Evolutionary conservation across 1,284 basidiomycete species (phyloP).

Genomic region (Moniliella sp.): DNA sequence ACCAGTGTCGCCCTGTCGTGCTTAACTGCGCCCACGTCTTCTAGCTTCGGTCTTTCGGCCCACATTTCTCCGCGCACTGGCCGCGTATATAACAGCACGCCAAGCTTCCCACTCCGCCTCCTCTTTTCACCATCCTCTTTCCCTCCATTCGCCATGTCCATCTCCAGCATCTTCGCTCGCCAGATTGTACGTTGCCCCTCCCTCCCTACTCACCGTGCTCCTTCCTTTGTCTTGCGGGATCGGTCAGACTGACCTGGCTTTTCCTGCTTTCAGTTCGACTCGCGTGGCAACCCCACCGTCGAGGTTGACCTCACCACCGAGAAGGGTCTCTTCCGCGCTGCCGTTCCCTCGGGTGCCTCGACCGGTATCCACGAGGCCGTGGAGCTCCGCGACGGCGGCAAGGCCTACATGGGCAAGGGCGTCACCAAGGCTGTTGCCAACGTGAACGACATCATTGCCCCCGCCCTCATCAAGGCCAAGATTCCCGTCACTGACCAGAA

Average conservation of each 20-base stretch:
- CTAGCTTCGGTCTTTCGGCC: no score
- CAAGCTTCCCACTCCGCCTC: no score
- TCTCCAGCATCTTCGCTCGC: slow-evolving; percentile 7
- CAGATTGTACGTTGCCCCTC: no score
- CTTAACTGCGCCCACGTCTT: no score
- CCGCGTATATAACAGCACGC: no score
- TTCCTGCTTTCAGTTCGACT: no score
- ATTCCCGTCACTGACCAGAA: slow-evolving; percentile 77
- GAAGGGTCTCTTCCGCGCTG: slow-evolving; percentile 66
- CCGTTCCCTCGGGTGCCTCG: slow-evolving; percentile 92
- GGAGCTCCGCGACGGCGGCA: slow-evolving; percentile 92
- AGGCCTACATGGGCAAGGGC: slow-evolving; percentile 81
- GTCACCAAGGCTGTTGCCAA: slow-evolving; percentile 81
- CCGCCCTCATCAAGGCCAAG: slow-evolving; percentile 64
- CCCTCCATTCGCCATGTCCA: slow-evolving; percentile 5
- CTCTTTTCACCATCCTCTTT: no score
- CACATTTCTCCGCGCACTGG: no score
- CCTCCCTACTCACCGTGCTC: no score
- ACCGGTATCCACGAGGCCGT: slow-evolving; percentile 96
- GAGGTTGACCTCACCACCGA: slow-evolving; percentile 31
- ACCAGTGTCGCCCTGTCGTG: no score
- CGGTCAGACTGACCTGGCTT: no score
- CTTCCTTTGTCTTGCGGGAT: no score
- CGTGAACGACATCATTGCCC: slow-evolving; percentile 77
- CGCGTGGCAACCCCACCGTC: slow-evolving; percentile 33